Base-by-base conservation (phyloP, 225 moss, liverwort and hornwort genomes). In the Physcomitrium patens region DNA sequence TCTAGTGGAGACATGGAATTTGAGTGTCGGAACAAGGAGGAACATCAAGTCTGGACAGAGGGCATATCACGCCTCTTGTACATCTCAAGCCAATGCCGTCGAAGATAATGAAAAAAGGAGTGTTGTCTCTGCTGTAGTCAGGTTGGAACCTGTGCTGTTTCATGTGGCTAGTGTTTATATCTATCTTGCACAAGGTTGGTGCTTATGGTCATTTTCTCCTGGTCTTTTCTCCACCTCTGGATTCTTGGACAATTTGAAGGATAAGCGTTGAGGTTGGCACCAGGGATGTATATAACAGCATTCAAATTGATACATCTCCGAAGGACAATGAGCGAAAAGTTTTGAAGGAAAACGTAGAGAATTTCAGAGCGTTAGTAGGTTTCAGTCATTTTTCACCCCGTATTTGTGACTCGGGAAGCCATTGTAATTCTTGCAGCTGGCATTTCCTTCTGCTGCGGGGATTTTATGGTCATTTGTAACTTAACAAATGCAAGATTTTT, bases 21-120 rank as follows among this genome's bases (percentile, higher is more conserved):
- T 71, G 91, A 91, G 79, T 88, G 84, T 66, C 84, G 74, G 70
- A 91, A 84, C 82, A 86, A 79, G 53, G 78, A 80, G 37, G 91
- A 89, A 72, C 89, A 91, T 70, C 88, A 86, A 61, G 67, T 91
- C 28, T 91, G 91, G 91, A 91, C 91, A 27, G 86, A 86, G 52
- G 79, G 91, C 3, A 77, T 86, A 22, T 78, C 84, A 69, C 89
- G 86, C 70, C 77, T 91, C 60, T 72, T 91, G n/a, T 79, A 73
- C 64, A 70, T 85, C 60, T 82, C 89, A 18, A 86, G 82, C 66
- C 86, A 86, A 58, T 83, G 77, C 64, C 82, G 78, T 58, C 84
- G 88, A 85, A 83, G 84, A 73, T 88, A 49, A 80, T 8, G 26
- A 14, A 27, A 50, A 31, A 65, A 24, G 17, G 11, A 56, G 60